phyloP scores from a whole-genome alignment of 768 basidiomycete species.

The Rhizopogon sp. region DNA sequence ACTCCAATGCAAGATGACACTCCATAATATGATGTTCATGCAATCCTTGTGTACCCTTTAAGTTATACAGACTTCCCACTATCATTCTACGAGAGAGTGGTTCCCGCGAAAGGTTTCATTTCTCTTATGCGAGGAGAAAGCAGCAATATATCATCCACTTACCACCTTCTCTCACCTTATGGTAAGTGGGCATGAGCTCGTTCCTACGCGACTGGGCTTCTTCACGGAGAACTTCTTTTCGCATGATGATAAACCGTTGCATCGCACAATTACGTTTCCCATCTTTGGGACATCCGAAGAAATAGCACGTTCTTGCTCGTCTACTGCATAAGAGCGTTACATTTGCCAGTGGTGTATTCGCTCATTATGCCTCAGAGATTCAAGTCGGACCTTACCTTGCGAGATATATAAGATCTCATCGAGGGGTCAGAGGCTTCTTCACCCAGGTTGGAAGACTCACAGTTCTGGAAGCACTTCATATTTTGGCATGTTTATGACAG shows the following conservation, averaged over 20 bases:
- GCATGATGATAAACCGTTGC: not conserved
- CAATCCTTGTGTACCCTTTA: not conserved
- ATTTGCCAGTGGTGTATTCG: not conserved
- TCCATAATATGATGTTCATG: not conserved
- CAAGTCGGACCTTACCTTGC: not conserved
- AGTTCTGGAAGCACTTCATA: not conserved
- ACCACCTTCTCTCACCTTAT: not conserved
- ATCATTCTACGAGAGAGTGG: not conserved
- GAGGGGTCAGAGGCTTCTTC: not conserved
- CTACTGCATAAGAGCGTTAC: not conserved
- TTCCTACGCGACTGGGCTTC: conserved; percentile 1
- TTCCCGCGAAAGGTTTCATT: not conserved
- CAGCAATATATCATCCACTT: not conserved
- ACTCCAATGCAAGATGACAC: not conserved
- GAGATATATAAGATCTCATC: not conserved
- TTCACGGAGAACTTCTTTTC: not conserved
- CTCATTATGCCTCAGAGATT: not conserved
- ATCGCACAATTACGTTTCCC: not conserved
- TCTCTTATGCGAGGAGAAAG: not conserved
- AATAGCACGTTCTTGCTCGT: not conserved
- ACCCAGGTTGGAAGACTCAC: not conserved
- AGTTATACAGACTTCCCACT: not conserved
- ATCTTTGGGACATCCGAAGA: not conserved
- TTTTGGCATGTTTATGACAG: not conserved
- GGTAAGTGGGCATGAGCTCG: not conserved